Conservation (phyloP, 1,284 basidiomycete genomes). For the Ustilago xerochloae region DNA sequence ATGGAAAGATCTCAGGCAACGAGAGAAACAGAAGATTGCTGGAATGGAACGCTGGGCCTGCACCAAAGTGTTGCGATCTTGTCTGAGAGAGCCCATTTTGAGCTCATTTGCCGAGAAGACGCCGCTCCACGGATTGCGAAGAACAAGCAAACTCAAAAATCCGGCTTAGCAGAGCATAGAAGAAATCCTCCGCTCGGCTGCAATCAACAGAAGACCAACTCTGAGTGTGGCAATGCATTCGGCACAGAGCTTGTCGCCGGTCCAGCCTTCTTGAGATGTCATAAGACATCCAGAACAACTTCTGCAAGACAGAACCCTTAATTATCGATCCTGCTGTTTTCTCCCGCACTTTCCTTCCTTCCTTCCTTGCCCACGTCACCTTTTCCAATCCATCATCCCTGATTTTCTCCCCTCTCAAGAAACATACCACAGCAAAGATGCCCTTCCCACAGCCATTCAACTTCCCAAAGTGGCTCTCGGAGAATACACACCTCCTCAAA, state of each 20-base stretch:
- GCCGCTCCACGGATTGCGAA: too few species aligned
- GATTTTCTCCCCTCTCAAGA: neutral
- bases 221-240: neutral
- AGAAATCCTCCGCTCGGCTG: neutral
- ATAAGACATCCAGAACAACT: constrained; percentile 13
- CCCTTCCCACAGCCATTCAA: constrained; percentile 65
- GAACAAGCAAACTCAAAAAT: neutral
- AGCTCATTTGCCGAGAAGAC: too few species aligned
- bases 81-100: too few species aligned
- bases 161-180: neutral
- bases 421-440: constrained; percentile 13
- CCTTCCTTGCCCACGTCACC: too few species aligned
- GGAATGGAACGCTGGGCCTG: too few species aligned
- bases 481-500: constrained; percentile 64
- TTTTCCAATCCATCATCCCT: too few species aligned
- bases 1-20: too few species aligned
- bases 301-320: too few species aligned
- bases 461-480: constrained; percentile 67
- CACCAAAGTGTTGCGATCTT: too few species aligned
- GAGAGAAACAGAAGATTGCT: too few species aligned
- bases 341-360: neutral
- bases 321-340: neutral
- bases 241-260: neutral
- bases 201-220: neutral
- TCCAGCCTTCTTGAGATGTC: constrained; percentile 5